Conservation (phyloP, 176 grass and related monocot species). For the Chloris gayana region DNA sequence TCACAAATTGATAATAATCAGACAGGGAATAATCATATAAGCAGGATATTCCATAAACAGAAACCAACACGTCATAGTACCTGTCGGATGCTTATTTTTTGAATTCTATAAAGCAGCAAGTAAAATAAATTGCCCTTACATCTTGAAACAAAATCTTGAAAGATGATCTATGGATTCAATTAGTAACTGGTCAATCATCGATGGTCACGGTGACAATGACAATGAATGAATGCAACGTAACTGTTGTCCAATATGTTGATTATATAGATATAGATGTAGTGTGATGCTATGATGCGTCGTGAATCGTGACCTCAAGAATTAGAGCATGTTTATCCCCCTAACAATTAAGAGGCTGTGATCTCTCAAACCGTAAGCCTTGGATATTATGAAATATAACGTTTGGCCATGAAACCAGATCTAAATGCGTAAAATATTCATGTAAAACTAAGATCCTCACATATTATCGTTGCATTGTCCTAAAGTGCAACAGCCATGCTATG, state of each 20-base stretch:
- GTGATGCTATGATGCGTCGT: neutral
- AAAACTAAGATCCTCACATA: neutral
- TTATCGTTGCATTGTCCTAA: neutral
- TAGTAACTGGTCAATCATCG: no score
- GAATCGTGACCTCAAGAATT: neutral
- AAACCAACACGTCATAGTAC: neutral
- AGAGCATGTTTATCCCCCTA: neutral
- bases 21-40: neutral
- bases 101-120: neutral
- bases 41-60: neutral
- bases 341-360: neutral
- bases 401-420: neutral
- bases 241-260: neutral
- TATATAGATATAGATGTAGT: neutral
- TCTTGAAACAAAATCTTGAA: neutral
- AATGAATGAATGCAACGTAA: neutral
- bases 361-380: neutral
- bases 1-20: neutral
- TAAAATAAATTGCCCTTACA: neutral
- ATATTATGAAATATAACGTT: conserved; percentile 1
- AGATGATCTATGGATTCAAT: neutral
- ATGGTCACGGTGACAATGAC: no score
- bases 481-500: neutral
- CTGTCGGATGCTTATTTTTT: neutral
- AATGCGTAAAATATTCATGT: neutral